Evolutionary conservation across 805 yeast species (phyloP).

Genomic region (Spathaspora gorwiae): DNA sequence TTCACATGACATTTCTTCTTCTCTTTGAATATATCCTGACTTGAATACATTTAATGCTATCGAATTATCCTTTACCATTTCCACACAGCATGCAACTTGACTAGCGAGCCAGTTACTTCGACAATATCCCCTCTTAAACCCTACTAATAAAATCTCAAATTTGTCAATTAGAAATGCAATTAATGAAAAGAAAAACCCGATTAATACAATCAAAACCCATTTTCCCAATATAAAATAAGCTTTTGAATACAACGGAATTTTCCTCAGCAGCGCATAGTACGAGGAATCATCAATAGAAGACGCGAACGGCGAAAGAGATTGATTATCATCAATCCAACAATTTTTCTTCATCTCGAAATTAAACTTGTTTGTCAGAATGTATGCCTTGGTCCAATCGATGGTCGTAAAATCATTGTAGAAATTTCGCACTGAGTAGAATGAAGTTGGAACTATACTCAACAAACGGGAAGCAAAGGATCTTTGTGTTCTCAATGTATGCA

Average conservation of each 20-base stretch:
- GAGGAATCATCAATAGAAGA: background rate
- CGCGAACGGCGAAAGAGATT: background rate
- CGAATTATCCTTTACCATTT: background rate
- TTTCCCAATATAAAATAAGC: slow-evolving; percentile 38
- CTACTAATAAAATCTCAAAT: slow-evolving; percentile 44
- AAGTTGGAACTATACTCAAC: slow-evolving; percentile 11
- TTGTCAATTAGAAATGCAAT: slow-evolving; percentile 47
- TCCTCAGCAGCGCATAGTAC: slow-evolving; percentile 1
- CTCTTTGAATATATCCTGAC: slow-evolving; percentile 15
- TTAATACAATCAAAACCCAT: slow-evolving; percentile 46
- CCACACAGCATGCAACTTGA: slow-evolving; percentile 40
- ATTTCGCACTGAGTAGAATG: slow-evolving; percentile 20
- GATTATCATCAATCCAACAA: slow-evolving; percentile 17
- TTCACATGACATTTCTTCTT: slow-evolving; percentile 17
- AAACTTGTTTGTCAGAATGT: slow-evolving; percentile 39
- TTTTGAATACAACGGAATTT: slow-evolving; percentile 18
- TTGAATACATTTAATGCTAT: slow-evolving; percentile 14
- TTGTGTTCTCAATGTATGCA: slow-evolving; percentile 11
- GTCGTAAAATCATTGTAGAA: slow-evolving; percentile 60
- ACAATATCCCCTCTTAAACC: slow-evolving; percentile 51
- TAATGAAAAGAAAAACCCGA: slow-evolving; percentile 44
- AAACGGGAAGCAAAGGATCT: slow-evolving; percentile 12
- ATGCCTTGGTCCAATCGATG: slow-evolving; percentile 55
- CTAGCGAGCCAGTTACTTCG: slow-evolving; percentile 38
- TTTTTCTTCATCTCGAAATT: slow-evolving; percentile 32